A percentile compares a stretch with the other conserved stretches of the same genome.
phyloP scores from a whole-genome alignment of 2,329 filamentous ascomycete genomes.

The Colletotrichum orchidophilum region DNA sequence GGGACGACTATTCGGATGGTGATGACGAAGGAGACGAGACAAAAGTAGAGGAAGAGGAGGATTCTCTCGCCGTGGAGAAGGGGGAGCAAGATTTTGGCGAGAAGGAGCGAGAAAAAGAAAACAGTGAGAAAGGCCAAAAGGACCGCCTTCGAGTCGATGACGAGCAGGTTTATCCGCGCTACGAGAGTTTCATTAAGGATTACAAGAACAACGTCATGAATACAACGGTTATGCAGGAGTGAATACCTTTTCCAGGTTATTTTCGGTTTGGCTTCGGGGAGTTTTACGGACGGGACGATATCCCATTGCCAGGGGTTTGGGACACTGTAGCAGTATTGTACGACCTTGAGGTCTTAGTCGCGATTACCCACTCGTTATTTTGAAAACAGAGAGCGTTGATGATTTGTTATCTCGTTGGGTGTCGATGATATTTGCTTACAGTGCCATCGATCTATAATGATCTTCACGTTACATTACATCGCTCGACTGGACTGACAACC shows the following conservation, averaged over 20 bases:
- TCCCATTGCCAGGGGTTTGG: not conserved
- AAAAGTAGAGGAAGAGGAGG: not conserved
- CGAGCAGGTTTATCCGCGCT: slow-evolving; percentile 17
- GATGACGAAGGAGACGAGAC: not conserved
- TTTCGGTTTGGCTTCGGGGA: not conserved
- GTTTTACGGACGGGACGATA: not conserved
- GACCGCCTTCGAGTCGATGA: not conserved
- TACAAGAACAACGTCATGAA: slow-evolving; percentile 28
- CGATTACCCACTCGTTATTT: not conserved
- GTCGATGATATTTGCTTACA: not conserved
- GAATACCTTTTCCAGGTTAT: not conserved
- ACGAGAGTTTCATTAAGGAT: slow-evolving; percentile 32
- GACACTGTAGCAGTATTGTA: not conserved
- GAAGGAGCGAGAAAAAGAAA: not conserved
- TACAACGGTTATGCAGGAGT: slow-evolving; percentile 20
- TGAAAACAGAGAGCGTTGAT: not conserved
- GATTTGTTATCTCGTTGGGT: not conserved
- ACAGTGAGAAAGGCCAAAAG: not conserved
- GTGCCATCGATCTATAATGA: not conserved
- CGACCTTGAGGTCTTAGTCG: not conserved
- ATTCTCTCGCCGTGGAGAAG: not conserved
- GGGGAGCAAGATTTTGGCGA: not conserved
- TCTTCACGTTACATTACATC: not conserved
- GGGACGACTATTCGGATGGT: not conserved
- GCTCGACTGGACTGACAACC: not conserved